Evolutionary conservation across 345 rosid genomes (phyloP).

Genomic region (Trapa bicornis): DNA sequence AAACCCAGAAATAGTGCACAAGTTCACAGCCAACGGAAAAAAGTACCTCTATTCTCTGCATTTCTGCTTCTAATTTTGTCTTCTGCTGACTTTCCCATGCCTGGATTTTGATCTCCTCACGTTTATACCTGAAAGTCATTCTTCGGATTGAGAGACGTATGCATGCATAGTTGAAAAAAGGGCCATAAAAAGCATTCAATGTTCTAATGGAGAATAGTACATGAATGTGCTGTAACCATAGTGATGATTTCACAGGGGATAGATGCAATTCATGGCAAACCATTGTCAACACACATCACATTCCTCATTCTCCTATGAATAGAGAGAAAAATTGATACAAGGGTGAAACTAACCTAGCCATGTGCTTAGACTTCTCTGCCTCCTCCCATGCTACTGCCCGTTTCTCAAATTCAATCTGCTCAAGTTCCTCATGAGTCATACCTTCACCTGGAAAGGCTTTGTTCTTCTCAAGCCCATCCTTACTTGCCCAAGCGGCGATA

Average conservation of each 20-base stretch:
- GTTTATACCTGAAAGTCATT: conserved; percentile 33
- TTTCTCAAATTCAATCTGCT: conserved; percentile 34
- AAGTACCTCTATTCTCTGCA: conserved; percentile 53
- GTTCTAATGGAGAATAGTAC: too few relatives aligned
- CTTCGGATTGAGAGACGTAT: conserved; percentile 6
- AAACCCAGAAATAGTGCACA: neutral
- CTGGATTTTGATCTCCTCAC: conserved; percentile 62
- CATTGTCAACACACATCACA: neutral
- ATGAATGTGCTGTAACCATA: neutral
- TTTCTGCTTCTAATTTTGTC: conserved; percentile 57
- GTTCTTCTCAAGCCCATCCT: conserved; percentile 44
- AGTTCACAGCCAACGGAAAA: neutral
- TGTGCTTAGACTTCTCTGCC: conserved; percentile 49
- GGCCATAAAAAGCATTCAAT: neutral
- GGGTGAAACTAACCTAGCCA: conserved; percentile 34
- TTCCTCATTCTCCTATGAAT: too few relatives aligned
- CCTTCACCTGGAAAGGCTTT: conserved; percentile 15
- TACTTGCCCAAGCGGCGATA: conserved; percentile 77
- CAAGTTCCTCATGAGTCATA: conserved; percentile 19
- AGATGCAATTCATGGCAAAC: neutral
- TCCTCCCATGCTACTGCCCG: conserved; percentile 78
- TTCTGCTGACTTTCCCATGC: conserved; percentile 77
- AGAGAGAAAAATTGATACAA: neutral
- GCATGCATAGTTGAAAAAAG: neutral
- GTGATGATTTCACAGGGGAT: neutral